Evolutionary conservation across 179 eudicot species (phyloP).

Genomic region (Corrigiola litoralis): DNA sequence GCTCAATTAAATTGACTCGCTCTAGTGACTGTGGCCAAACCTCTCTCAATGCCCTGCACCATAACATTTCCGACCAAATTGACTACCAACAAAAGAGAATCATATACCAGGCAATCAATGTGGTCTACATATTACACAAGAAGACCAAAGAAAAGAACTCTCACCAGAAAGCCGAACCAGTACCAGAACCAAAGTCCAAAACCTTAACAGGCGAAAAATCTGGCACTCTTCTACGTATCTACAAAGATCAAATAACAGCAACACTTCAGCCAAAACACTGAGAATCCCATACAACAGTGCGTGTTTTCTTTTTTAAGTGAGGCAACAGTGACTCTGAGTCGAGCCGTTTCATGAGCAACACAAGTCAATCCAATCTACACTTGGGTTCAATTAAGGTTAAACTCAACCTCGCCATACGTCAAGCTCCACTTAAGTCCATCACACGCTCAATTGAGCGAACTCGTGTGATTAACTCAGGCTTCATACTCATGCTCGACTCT

Average conservation of each 20-base stretch:
- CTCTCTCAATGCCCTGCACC: slow-evolving; percentile 77
- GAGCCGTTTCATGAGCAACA: too few species aligned
- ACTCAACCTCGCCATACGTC: too few species aligned
- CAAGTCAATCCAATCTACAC: too few species aligned
- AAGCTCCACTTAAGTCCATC: too few species aligned
- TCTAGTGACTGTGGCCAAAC: slow-evolving; percentile 70
- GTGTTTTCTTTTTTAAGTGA: too few species aligned
- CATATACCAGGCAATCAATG: not conserved
- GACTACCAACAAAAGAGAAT: not conserved
- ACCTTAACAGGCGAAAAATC: slow-evolving; percentile 70
- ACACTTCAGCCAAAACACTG: not conserved
- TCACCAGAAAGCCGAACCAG: slow-evolving; percentile 94
- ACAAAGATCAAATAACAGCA: slow-evolving; percentile 12
- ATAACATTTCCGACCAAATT: not conserved
- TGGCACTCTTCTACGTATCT: slow-evolving; percentile 73
- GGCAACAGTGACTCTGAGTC: too few species aligned
- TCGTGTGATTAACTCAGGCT: too few species aligned
- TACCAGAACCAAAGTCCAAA: slow-evolving; percentile 93
- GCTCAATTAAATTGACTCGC: slow-evolving; percentile 70
- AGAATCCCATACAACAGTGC: too few species aligned
- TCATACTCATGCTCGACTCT: too few species aligned
- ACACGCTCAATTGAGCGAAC: too few species aligned
- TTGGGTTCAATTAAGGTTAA: too few species aligned
- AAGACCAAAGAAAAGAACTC: slow-evolving; percentile 7
- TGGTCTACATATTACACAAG: not conserved